Evolutionary conservation across 164 flowering plant species (phyloP), one percentile per base, ranked within the genome.

Genomic region (Macadamia integrifolia): DNA sequence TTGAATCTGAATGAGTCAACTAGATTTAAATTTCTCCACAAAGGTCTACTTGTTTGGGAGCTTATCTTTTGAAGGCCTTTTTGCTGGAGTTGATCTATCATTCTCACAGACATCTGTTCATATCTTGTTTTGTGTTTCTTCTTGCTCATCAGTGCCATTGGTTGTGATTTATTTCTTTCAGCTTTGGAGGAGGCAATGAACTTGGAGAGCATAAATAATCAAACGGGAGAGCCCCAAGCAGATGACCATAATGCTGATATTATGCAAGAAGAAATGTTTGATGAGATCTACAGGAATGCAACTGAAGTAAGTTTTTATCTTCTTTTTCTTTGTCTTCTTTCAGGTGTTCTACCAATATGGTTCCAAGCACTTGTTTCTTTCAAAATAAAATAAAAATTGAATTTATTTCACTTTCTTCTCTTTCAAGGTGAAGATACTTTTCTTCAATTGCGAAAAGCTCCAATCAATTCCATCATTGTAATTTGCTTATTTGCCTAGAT

Each of bases 221-320:
- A 71, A 46, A 68, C 12, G 29, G 81, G 60, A 68, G 77, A 74
- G 61, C 72, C 67, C 11, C 46, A 71, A 50, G 46, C 49, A 13
- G 65, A 73, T 44, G 71, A 48, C 66, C 60, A 72, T 64, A 77
- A 77, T 59, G 70, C 72, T 71, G 84, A 78, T 65, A 77, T 69
- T 62, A 9, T 78, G 57, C 82, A 77, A 43, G 88, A 86, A 60
- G 80, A 76, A 70, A 71, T 88, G 76, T 72, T 83, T 76, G 76
- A 84, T 64, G 89, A 85, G 68, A 67, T 85, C 29, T 81, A 65
- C 52, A 74, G 67, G 53, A 66, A 72, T 40, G 80, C 68, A 61
- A 76, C 77, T 78, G 80, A 78, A 69, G 93, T 85, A 75, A 76
- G 84, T 58, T 32, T 52, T 64, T 46, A 28, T 35, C 44, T 63